These are phyloP conservation scores for Fusarium sp. DNA, from an alignment of 2,329 filamentous ascomycete species.

Conservation along the genomic window DNA sequence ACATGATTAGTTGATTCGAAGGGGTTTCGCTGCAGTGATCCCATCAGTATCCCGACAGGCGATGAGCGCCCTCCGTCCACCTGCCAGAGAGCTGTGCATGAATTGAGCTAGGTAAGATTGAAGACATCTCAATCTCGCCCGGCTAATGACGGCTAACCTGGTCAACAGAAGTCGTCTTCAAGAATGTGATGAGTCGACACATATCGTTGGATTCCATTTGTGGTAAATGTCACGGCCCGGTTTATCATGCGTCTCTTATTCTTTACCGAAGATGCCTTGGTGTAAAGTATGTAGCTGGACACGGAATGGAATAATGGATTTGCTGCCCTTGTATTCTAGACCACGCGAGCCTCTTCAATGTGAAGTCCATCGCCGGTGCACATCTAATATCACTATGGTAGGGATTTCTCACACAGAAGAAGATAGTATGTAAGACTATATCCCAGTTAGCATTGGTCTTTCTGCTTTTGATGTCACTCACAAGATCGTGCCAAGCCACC, in stretches of 20 bases:
- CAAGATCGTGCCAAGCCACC: slow-evolving; percentile 46
- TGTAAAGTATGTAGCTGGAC: neutral
- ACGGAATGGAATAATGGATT: no score
- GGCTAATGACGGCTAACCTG: no score
- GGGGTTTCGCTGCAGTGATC: neutral
- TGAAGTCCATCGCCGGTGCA: neutral
- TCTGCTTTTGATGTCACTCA: neutral
- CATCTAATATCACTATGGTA: neutral
- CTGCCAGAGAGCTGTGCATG: neutral
- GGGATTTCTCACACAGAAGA: neutral
- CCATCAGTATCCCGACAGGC: neutral
- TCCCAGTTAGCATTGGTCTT: neutral
- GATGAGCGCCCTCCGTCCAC: neutral
- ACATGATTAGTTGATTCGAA: neutral
- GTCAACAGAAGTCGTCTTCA: neutral
- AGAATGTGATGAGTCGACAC: neutral
- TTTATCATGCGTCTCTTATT: no score
- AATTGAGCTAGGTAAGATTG: neutral
- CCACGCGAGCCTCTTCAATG: neutral
- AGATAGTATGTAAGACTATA: slow-evolving; percentile 15
- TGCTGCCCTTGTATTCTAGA: no score
- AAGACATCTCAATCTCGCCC: no score
- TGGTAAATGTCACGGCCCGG: no score
- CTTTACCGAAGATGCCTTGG: neutral
- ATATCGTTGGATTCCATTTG: no score